phyloP scores from a whole-genome alignment of 2,329 filamentous ascomycete species.

The Fusarium longipes region DNA sequence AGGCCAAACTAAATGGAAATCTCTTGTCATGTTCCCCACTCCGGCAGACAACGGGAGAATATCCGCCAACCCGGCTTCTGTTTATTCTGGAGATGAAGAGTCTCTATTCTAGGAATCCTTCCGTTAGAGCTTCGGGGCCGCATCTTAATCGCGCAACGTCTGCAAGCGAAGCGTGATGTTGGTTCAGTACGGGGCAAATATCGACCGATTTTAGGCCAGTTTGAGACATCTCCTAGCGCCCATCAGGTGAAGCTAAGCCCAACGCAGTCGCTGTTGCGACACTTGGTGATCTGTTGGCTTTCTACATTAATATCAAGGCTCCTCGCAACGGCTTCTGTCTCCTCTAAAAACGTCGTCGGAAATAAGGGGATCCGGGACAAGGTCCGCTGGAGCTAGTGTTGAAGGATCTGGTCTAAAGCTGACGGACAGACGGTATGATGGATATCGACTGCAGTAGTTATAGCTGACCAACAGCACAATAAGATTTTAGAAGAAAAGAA shows the following conservation, averaged over 20 bases:
- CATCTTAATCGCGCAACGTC: neutral
- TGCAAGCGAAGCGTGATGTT: neutral
- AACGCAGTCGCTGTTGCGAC: neutral
- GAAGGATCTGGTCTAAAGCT: neutral
- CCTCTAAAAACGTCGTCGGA: neutral
- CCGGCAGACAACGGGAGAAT: neutral
- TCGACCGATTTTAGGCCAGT: neutral
- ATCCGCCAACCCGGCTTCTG: neutral
- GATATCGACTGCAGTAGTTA: neutral
- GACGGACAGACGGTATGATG: neutral
- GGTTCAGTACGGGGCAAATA: neutral
- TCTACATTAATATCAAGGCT: neutral
- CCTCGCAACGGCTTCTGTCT: neutral
- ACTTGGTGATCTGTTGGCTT: neutral
- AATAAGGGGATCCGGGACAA: neutral
- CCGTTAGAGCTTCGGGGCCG: neutral
- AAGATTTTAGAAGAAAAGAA: neutral
- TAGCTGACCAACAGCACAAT: neutral
- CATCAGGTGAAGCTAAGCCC: neutral
- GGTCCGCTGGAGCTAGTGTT: neutral
- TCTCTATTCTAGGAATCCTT: neutral
- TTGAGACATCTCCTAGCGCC: neutral
- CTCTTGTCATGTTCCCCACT: neutral
- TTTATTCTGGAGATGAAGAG: neutral
- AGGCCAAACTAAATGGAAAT: neutral